Percentiles rank a stretch among this genome's conserved stretches.
Conservation (phyloP, 2,329 filamentous ascomycete genomes). For the Beauveria varroae region DNA sequence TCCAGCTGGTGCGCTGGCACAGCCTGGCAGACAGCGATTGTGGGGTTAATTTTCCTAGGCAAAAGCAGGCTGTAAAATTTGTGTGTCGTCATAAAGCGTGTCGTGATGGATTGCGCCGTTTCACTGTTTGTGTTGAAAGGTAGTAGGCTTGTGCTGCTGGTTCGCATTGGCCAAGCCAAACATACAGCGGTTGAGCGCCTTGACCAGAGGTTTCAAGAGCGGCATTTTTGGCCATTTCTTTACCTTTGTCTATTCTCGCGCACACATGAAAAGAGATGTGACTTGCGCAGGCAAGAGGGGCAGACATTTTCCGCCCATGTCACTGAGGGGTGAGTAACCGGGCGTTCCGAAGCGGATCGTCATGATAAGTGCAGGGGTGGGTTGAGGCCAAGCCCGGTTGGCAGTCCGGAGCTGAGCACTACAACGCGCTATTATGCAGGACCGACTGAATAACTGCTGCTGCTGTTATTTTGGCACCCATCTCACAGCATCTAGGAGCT, state of each 20-base stretch:
- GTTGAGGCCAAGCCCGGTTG: not conserved
- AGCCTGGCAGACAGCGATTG: too few species aligned
- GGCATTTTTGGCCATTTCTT: not conserved
- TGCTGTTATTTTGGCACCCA: not conserved
- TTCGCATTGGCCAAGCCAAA: not conserved
- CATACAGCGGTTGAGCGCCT: not conserved
- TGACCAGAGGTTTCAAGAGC: not conserved
- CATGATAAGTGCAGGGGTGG: not conserved
- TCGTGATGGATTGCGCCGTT: not conserved
- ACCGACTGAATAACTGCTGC: too few species aligned
- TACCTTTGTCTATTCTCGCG: not conserved
- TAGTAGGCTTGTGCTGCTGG: not conserved
- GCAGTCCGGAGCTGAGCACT: not conserved
- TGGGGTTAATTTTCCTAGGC: too few species aligned
- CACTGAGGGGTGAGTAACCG: not conserved
- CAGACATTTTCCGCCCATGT: not conserved
- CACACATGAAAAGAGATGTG: not conserved
- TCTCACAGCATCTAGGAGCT: not conserved
- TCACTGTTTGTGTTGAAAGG: not conserved
- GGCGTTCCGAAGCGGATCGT: constrained; percentile 1
- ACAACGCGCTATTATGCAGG: not conserved
- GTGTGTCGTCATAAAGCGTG: not conserved
- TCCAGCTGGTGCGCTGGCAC: too few species aligned
- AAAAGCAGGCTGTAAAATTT: too few species aligned
- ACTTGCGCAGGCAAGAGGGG: not conserved